Evolutionary conservation across 768 basidiomycete genomes (phyloP).

Genomic region (Tremella fuciformis): DNA sequence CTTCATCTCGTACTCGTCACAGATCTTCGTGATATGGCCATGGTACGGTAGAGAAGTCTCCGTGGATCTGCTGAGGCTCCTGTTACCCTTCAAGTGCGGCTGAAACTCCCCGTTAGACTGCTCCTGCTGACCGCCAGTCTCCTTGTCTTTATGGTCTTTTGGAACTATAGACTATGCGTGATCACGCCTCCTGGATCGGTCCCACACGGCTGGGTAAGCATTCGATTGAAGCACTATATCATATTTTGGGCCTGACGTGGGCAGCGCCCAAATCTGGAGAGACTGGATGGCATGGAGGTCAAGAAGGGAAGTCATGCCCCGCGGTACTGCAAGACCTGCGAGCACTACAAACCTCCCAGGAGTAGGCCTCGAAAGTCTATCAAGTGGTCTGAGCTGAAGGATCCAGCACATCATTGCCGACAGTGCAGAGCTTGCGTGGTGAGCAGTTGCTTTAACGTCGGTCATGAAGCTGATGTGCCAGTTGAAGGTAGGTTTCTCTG

Average conservation of each 20-base stretch:
- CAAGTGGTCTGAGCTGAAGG: slow-evolving; percentile 3
- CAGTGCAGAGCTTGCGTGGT: slow-evolving; percentile 71
- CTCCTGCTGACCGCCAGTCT: slow-evolving; percentile 56
- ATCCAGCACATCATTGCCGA: slow-evolving; percentile 78
- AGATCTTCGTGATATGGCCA: slow-evolving; percentile 86
- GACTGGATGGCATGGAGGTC: slow-evolving; percentile 75
- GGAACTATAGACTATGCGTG: slow-evolving; percentile 85
- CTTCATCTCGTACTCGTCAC: slow-evolving; percentile 85
- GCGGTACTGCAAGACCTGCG: slow-evolving; percentile 81
- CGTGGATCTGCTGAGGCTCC: slow-evolving; percentile 68
- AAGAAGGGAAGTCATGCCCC: slow-evolving; percentile 81
- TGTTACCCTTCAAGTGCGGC: slow-evolving; percentile 86
- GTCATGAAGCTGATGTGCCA: slow-evolving; percentile 61
- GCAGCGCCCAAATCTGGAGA: slow-evolving; percentile 71
- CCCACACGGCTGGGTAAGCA: slow-evolving; percentile 69
- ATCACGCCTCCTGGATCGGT: slow-evolving; percentile 79
- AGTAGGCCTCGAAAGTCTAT: slow-evolving; percentile 19
- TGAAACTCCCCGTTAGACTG: background rate
- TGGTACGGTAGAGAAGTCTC: slow-evolving; percentile 80
- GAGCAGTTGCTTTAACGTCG: slow-evolving; percentile 10
- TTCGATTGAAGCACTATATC: background rate
- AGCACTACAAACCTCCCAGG: slow-evolving; percentile 77
- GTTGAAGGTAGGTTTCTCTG: slow-evolving; percentile 71
- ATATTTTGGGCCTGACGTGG: slow-evolving; percentile 6
- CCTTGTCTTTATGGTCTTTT: slow-evolving; percentile 71